phyloP scores from a whole-genome alignment of 805 yeast species.

The Pichia exigua region DNA sequence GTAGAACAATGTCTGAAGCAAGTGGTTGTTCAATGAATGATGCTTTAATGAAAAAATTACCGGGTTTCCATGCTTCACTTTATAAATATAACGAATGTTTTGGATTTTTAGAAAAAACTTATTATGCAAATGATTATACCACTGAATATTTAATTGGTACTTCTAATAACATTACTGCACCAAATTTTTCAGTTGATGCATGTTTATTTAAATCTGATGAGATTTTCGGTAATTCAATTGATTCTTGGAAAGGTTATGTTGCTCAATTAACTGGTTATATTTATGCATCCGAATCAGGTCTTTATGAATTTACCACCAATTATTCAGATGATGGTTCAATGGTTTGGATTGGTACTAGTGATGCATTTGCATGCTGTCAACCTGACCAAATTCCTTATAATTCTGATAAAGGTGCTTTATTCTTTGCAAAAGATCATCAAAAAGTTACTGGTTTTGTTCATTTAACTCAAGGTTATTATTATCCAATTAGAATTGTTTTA shows the following conservation, averaged over 20 bases:
- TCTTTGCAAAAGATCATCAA: slow-evolving; percentile 7
- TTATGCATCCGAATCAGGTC: slow-evolving; percentile 19
- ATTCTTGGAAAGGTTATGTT: slow-evolving; percentile 10
- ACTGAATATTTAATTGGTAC: background rate
- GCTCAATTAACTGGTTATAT: slow-evolving; percentile 7
- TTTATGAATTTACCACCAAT: slow-evolving; percentile 18
- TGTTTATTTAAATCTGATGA: slow-evolving; percentile 1
- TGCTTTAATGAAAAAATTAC: background rate
- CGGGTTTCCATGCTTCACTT: slow-evolving; percentile 6
- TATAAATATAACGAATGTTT: slow-evolving; percentile 1
- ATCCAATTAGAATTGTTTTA: slow-evolving; percentile 16
- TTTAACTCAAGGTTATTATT: slow-evolving; percentile 9
- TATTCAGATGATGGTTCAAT: slow-evolving; percentile 27
- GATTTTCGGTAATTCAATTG: slow-evolving; percentile 2
- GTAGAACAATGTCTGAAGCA: background rate
- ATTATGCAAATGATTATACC: slow-evolving; percentile 7
- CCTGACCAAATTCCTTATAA: slow-evolving; percentile 5
- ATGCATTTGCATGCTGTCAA: slow-evolving; percentile 30
- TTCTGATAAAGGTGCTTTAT: slow-evolving; percentile 2
- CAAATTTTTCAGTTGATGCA: slow-evolving; percentile 8
- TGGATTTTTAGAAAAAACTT: slow-evolving; percentile 3
- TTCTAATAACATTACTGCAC: slow-evolving; percentile 2
- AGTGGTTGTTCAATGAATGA: slow-evolving; percentile 3
- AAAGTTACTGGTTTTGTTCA: slow-evolving; percentile 7
- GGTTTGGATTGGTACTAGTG: slow-evolving; percentile 26